Percentiles rank a stretch among this genome's conserved stretches.
Evolutionary conservation across 495 filamentous ascomycete species (phyloP).

Genomic region (Aspergillus sclerotioniger): DNA sequence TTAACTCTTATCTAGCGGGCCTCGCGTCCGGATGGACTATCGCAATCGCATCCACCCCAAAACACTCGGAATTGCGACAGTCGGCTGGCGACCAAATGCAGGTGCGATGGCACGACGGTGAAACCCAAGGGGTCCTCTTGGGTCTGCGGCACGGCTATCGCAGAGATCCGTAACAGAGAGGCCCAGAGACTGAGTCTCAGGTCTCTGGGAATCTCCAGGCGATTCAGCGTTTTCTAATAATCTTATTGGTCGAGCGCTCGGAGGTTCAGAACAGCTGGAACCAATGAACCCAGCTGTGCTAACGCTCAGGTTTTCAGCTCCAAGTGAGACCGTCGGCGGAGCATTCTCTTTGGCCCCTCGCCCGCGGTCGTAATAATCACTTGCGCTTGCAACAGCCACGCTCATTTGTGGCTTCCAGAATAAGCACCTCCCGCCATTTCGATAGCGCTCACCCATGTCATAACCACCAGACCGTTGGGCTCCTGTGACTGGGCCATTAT

Average conservation of each 20-base stretch:
- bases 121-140: too few relatives aligned
- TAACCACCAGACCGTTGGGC: conserved; percentile 2
- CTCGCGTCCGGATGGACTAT: not conserved
- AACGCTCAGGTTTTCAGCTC: not conserved
- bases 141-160: too few relatives aligned
- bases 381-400: conserved; percentile 16
- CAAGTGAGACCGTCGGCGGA: not conserved
- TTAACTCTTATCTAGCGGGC: not conserved
- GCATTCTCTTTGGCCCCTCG: conserved; percentile 7
- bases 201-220: not conserved
- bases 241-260: conserved; percentile 1
- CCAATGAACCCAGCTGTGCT: conserved; percentile 12
- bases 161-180: not conserved
- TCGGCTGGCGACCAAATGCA: not conserved
- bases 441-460: conserved; percentile 15
- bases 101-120: too few relatives aligned
- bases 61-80: not conserved
- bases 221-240: too few relatives aligned
- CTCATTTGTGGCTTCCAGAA: conserved; percentile 30
- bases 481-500: conserved; percentile 4
- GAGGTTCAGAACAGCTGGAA: conserved; percentile 28
- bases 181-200: not conserved
- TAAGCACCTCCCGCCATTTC: conserved; percentile 33
- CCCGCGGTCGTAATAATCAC: conserved; percentile 18
- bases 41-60: not conserved